Base-by-base conservation (phyloP, 2,329 filamentous ascomycete genomes). In the Diaporthe vexans region DNA sequence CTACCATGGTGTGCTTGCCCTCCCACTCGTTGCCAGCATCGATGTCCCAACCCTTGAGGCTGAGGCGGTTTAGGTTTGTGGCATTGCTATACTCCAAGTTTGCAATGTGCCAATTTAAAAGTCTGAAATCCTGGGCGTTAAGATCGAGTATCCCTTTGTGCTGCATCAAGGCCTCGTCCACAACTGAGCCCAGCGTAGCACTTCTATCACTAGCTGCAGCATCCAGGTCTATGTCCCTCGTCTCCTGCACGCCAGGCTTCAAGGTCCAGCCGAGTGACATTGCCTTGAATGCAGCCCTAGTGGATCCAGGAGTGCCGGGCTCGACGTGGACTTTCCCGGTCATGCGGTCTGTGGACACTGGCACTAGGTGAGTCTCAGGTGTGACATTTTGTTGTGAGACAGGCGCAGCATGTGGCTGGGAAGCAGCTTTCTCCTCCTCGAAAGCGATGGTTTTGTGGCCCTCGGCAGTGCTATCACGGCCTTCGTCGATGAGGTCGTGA, bases 1-100 rank as follows among this genome's bases (percentile, higher is more conserved):
- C 89, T 4, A 99, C 91, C 89, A 98, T 96, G 1, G 94, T 95
- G 81, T 99, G 97, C 76, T 94, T 92, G 9, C 97, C 97, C 82
- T 98, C 95, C 86, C 97, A 99, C 81, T 99, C 97, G 79, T 99
- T 98, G 0, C 97, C 97, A 67, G 95, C 95, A 81, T 99, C 97
- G 79, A 99, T 95, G 82, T 99, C 97, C 94, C 97, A 98, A 0
- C 95, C 93, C 10, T 93, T 91, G 19, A 99, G 90, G 82, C 96
- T 98, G 24, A 99, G 89, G 76, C 94, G 93, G 77, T 94, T 92
- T 72, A 98, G 91, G 77, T 95, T 97, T 2, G 92, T 94, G 2
- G 97, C 97, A 82, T 98, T 99, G 76, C 96, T 97, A 81, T 99
- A 99, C 83, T 99, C 97, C 19, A 99, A 88, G 81, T 99, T 99